These are phyloP conservation scores for Ascochyta pisi DNA, from an alignment of 2,329 filamentous ascomycete species.

Conservation along the genomic window DNA sequence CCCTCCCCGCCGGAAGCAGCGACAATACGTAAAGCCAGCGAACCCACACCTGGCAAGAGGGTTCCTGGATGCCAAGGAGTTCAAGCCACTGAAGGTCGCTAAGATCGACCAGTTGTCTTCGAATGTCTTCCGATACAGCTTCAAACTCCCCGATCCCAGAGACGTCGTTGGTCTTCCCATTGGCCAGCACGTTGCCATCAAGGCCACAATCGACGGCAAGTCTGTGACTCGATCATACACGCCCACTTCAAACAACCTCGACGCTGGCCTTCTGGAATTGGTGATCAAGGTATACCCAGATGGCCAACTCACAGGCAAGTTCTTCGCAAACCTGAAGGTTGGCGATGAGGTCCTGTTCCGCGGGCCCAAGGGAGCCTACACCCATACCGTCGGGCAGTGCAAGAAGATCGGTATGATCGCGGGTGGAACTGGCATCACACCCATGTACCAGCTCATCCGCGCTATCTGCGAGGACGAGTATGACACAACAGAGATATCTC, in stretches of 20 bases:
- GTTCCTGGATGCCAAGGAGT: constrained; percentile 59
- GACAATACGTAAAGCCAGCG: constrained; percentile 12
- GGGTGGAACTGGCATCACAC: constrained; percentile 61
- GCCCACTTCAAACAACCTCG: constrained; percentile 63
- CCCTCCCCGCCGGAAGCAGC: constrained; percentile 30
- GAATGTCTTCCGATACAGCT: constrained; percentile 35
- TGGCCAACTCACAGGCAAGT: constrained; percentile 57
- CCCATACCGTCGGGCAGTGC: constrained; percentile 49
- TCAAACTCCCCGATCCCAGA: constrained; percentile 28
- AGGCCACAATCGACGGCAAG: constrained; percentile 71
- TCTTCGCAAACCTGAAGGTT: constrained; percentile 56
- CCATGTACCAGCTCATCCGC: constrained; percentile 68
- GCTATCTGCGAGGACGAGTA: constrained; percentile 67
- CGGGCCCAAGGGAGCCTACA: constrained; percentile 65
- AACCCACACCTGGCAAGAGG: constrained; percentile 42
- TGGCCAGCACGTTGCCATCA: constrained; percentile 45
- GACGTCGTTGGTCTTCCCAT: constrained; percentile 45
- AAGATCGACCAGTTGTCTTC: constrained; percentile 22
- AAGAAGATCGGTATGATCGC: constrained; percentile 63
- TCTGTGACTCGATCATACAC: constrained; percentile 31
- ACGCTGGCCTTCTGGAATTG: constrained; percentile 61
- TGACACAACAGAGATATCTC: constrained; percentile 63
- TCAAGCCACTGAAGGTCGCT: constrained; percentile 55
- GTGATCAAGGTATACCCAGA: constrained; percentile 61
- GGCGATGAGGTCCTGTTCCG: constrained; percentile 61